Evolutionary conservation across 352 stramenopile species (phyloP).

Genomic region (Phytopythium kandeliae): DNA sequence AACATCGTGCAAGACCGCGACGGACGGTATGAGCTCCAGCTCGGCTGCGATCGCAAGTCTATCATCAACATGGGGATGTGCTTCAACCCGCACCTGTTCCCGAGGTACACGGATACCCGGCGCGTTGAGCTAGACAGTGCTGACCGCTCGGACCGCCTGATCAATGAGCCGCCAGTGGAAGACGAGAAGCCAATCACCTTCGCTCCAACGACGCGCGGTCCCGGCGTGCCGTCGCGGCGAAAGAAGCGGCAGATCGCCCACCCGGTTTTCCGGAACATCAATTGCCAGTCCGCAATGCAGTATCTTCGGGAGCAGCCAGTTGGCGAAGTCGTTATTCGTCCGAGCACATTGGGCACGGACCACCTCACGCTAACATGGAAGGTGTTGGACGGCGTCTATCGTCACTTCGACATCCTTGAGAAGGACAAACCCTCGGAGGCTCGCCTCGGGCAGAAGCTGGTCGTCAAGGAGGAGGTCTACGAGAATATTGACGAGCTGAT

Average conservation of each 20-base stretch:
- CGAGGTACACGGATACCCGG: constrained; percentile 44
- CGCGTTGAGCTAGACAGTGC: constrained; percentile 63
- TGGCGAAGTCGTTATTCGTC: constrained; percentile 83
- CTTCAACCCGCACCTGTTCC: constrained; percentile 57
- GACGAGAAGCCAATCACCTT: constrained; percentile 61
- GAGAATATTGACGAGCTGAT: constrained; percentile 88
- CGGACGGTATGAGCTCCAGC: constrained; percentile 65
- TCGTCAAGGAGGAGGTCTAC: constrained; percentile 86
- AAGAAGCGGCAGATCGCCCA: constrained; percentile 88
- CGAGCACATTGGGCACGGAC: constrained; percentile 75
- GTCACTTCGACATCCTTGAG: constrained; percentile 86
- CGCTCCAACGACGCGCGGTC: constrained; percentile 21
- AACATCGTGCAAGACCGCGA: constrained; percentile 63
- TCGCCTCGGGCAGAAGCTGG: constrained; percentile 68
- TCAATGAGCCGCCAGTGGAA: constrained; percentile 69
- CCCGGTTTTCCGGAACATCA: constrained; percentile 85
- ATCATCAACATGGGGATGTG: constrained; percentile 71
- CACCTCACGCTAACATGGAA: constrained; percentile 89
- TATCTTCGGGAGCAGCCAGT: constrained; percentile 71
- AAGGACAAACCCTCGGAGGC: constrained; percentile 85
- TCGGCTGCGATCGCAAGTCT: constrained; percentile 71
- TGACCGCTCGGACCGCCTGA: constrained; percentile 59
- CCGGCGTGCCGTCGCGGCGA: constrained; percentile 37
- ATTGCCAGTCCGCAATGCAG: constrained; percentile 76
- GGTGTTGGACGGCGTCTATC: constrained; percentile 81